Conservation (phyloP, 1,284 basidiomycete genomes). For the Malassezia restricta region DNA sequence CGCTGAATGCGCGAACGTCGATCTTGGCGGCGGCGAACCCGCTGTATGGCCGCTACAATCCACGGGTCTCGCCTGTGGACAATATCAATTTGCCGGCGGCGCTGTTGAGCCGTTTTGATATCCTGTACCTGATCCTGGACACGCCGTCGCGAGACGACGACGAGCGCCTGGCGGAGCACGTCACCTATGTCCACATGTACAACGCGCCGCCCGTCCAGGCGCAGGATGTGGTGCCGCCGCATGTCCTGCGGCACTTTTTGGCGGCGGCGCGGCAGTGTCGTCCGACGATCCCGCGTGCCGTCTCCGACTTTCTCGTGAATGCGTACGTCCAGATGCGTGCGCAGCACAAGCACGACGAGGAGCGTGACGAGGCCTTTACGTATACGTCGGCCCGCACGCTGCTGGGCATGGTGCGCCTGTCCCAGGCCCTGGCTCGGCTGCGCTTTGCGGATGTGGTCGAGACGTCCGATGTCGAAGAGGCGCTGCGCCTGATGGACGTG, state of each 20-base stretch:
- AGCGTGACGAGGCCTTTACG: constrained; percentile 73
- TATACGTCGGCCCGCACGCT: constrained; percentile 96
- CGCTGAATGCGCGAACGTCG: constrained; percentile 93
- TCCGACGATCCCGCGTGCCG: constrained; percentile 69
- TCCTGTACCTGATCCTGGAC: constrained; percentile 92
- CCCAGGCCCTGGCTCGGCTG: constrained; percentile 84
- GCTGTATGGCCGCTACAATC: constrained; percentile 93
- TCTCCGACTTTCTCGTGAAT: constrained; percentile 86
- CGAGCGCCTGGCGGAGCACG: constrained; percentile 87
- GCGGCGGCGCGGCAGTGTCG: constrained; percentile 78
- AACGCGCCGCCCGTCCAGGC: constrained; percentile 68
- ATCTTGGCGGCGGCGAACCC: constrained; percentile 97
- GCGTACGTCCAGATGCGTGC: constrained; percentile 90
- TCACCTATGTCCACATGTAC: constrained; percentile 96
- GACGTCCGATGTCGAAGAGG: constrained; percentile 85
- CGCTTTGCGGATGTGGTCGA: constrained; percentile 70
- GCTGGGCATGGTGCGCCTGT: constrained; percentile 81
- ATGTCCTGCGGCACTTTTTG: constrained; percentile 89
- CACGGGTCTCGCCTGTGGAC: constrained; percentile 90
- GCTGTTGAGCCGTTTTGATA: constrained; percentile 84
- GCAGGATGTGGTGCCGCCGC: constrained; percentile 62
- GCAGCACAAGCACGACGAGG: constrained; percentile 77
- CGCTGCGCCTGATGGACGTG: constrained; percentile 86
- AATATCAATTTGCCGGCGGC: constrained; percentile 99
- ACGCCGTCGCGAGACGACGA: constrained; percentile 88